phyloP scores from a whole-genome alignment of 2,329 filamentous ascomycete species.

The Ophiostoma sp. region DNA sequence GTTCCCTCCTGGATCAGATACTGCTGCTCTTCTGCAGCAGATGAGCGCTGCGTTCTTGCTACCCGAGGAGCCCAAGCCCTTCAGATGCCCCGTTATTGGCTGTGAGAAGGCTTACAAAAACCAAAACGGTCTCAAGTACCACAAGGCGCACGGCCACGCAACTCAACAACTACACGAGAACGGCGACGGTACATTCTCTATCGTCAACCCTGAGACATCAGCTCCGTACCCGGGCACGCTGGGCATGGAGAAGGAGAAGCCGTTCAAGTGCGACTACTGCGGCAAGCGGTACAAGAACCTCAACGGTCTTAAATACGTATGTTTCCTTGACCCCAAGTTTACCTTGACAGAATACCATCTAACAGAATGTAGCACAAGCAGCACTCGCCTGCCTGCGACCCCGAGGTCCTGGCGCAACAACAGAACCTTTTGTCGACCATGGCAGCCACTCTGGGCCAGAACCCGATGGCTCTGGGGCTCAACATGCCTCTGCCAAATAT shows the following conservation, averaged over 20 bases:
- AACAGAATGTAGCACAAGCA: constrained; percentile 57
- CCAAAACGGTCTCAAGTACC: constrained; percentile 88
- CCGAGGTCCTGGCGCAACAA: constrained; percentile 56
- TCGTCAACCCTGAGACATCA: constrained; percentile 93
- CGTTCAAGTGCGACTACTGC: constrained; percentile 93
- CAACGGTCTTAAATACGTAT: constrained; percentile 92
- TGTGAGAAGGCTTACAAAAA: constrained; percentile 99
- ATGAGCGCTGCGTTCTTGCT: constrained; percentile 55
- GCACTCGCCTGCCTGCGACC: constrained; percentile 84
- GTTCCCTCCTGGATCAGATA: constrained; percentile 71
- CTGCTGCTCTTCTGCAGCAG: constrained; percentile 51
- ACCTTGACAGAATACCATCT: constrained; percentile 28
- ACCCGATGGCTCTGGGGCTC: constrained; percentile 34
- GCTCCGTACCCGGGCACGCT: constrained; percentile 90
- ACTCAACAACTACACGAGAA: constrained; percentile 97
- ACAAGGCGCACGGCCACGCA: constrained; percentile 83
- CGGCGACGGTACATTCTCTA: constrained; percentile 93
- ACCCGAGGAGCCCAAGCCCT: constrained; percentile 92
- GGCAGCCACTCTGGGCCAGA: constrained; percentile 32
- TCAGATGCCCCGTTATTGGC: constrained; percentile 94
- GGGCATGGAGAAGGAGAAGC: constrained; percentile 99
- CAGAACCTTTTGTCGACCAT: constrained; percentile 36
- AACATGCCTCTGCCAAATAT: constrained; percentile 38
- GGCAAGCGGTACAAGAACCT: constrained; percentile 99
- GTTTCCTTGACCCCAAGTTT: constrained; percentile 31